Conservation (phyloP, 345 rosid genomes). For the Noccaea caerulescens region DNA sequence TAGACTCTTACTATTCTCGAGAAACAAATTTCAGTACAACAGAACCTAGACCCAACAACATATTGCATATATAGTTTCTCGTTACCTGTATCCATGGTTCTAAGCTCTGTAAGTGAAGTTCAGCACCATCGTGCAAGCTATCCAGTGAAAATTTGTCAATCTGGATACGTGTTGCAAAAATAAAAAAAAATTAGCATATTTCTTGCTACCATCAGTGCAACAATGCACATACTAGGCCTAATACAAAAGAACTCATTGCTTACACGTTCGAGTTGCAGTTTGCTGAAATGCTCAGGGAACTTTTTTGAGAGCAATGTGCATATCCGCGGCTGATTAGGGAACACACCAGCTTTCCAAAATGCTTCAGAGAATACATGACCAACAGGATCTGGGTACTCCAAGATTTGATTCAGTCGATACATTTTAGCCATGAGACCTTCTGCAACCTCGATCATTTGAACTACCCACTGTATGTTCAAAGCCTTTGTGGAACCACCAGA, state of each 20-base stretch:
- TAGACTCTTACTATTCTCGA: conserved; percentile 17
- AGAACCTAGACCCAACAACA: conserved; percentile 3
- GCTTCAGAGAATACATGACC: conserved; percentile 75
- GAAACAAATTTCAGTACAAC: conserved; percentile 24
- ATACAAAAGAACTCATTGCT: conserved; percentile 40
- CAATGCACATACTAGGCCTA: conserved; percentile 8
- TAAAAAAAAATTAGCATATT: not conserved
- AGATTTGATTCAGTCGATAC: conserved; percentile 88
- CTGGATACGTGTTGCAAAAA: conserved; percentile 47
- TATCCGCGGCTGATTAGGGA: conserved; percentile 86
- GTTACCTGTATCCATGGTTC: conserved; percentile 97
- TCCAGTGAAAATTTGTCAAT: conserved; percentile 91
- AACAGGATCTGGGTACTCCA: conserved; percentile 88
- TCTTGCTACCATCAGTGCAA: conserved; percentile 15
- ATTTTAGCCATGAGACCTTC: conserved; percentile 98
- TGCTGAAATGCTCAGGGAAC: conserved; percentile 95
- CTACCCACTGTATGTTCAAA: conserved; percentile 90
- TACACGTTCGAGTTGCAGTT: conserved; percentile 95
- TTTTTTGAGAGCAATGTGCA: conserved; percentile 88
- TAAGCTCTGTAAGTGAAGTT: conserved; percentile 88
- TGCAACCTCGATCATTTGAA: conserved; percentile 89
- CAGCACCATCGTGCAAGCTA: conserved; percentile 83
- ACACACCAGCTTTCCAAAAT: conserved; percentile 93
- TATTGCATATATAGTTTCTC: conserved; percentile 12
- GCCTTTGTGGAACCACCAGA: conserved; percentile 74